phyloP scores from a whole-genome alignment of 2,329 filamentous ascomycete species.

The Grosmannia penicillata region DNA sequence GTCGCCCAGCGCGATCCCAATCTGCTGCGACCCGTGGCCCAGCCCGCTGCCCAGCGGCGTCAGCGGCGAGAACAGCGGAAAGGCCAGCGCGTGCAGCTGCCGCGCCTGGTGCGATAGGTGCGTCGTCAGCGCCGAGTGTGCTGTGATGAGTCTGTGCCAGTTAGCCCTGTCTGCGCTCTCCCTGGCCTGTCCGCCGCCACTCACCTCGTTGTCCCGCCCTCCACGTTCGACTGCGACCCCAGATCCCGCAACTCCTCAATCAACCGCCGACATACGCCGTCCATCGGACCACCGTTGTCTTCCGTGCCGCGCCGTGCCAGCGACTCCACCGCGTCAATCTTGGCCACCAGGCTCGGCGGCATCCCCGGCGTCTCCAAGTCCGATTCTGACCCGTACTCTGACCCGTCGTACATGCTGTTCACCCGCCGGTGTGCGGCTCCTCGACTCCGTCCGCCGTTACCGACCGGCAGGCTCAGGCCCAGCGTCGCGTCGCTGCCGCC shows the following conservation, averaged over 20 bases:
- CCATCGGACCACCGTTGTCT: conserved; percentile 47
- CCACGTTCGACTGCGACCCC: conserved; percentile 57
- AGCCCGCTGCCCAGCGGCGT: conserved; percentile 11
- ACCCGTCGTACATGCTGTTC: conserved; percentile 53
- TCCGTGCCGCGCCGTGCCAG: conserved; percentile 52
- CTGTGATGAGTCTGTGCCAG: conserved; percentile 55
- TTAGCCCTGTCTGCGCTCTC: too few relatives aligned
- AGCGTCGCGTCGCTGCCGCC: conserved; percentile 13
- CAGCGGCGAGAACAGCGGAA: conserved; percentile 55
- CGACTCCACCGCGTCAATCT: conserved; percentile 59
- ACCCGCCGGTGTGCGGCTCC: conserved; percentile 25
- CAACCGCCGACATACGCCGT: conserved; percentile 53
- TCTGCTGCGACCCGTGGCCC: not conserved
- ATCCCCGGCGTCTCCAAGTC: conserved; percentile 57
- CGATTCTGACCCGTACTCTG: conserved; percentile 59
- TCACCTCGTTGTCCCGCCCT: conserved; percentile 57
- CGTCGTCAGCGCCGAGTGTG: conserved; percentile 58
- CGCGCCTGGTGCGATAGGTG: conserved; percentile 64
- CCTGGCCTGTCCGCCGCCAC: too few relatives aligned
- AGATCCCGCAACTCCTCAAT: conserved; percentile 56
- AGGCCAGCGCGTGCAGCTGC: conserved; percentile 58
- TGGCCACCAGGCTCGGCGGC: conserved; percentile 48
- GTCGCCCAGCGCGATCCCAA: not conserved
- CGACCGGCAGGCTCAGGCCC: conserved; percentile 29
- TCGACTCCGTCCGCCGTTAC: conserved; percentile 10